Evolutionary conservation across 148 eudicot species (phyloP), one percentile per base, ranked within the genome.

Genomic region (Arctostaphylos glauca): DNA sequence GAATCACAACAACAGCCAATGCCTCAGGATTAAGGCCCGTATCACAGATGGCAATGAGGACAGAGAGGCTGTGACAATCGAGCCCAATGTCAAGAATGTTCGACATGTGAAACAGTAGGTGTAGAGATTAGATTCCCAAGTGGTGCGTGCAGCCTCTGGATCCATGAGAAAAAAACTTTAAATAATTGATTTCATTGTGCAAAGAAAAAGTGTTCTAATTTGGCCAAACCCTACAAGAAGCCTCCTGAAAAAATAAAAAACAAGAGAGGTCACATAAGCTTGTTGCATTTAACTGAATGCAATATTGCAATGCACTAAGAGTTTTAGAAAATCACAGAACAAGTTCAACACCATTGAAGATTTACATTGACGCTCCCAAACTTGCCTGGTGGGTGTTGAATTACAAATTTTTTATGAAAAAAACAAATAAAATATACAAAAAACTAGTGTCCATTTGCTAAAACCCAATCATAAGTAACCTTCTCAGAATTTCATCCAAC

Each of bases 21-120:
- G 93, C 89, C 81, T 94, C 96, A 4, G 98, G 95, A 73, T 92
- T 94, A 64, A 92, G 62, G 53, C 96, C 96, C 78, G 87, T 74
- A 15, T 94, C 98, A 79, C 98, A 92, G 2, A 94, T 92, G 19
- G 98, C 89, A 70, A 90, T 86, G 43, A 92, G 88, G 68, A 94
- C 86, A 21, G 98, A 94, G 49, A 94, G 92, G 6, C 96, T 91
- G 85, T 94, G 96, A 44, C 98, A 96, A 85, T 92, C 96, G n/a
- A 94, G 83, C 21, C 98, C 94, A 6, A 96, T 92, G 58, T 92
- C 98, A 31, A 94, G 94, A 81, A 92, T 85, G 85, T 91, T 94
- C 8, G 96, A 92, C 92, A 94, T 90, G 25, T 92, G 93, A 84
- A 92, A 94, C n/a, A 86, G 91, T 53, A 94, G 75, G 19, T 94